Evolutionary conservation across 768 basidiomycete species (phyloP), one percentile per base, ranked within the genome.

Genomic region (Boletus rubescentipes): DNA sequence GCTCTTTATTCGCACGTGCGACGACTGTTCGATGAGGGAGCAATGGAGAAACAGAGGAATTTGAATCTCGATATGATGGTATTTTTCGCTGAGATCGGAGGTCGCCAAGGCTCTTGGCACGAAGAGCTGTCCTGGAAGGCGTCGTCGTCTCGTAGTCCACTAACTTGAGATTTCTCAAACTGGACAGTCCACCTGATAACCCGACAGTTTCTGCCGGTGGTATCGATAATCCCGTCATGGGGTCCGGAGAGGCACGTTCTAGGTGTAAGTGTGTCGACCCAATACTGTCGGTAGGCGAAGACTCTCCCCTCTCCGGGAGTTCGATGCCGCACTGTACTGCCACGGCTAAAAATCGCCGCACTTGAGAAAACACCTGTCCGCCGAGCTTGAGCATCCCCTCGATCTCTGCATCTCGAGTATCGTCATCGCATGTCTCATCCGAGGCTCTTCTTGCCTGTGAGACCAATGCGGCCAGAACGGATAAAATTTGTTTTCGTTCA

Each of bases 401-500:
- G 14, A 88, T 81, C 64, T 91, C 88, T 21, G 73, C 59, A 21
- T 75, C 76, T 34, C 80, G 79, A 29, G 66, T 70, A 21, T 79
- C 75, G 32, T 77, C 79, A 20, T 76, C 77, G 11, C 79, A 75
- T 0, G 75, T 58, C 15, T 66, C 70, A 14, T 75, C 79, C 2
- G 80, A 86, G 1, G 84, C 85, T 54, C 77, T 82, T 67, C 83
- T 86, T 10, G 92, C 83, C 64, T 91, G 89, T 2, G 86, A 79
- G 12, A 98, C 95, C 35, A 99, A 79, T 9, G 81, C 79, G 4
- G 91, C 89, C 23, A 99, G 79, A 46, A 87, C 82, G 3, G 86
- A 82, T 26, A 98, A 74, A 49, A 99, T 86, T 35, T 83, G 79
- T 65, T 91, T 90, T 39, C 96, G 85, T 64, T 92, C 89, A 51